Conservation (phyloP, 495 filamentous ascomycete genomes). For the Aspergillus steynii region DNA sequence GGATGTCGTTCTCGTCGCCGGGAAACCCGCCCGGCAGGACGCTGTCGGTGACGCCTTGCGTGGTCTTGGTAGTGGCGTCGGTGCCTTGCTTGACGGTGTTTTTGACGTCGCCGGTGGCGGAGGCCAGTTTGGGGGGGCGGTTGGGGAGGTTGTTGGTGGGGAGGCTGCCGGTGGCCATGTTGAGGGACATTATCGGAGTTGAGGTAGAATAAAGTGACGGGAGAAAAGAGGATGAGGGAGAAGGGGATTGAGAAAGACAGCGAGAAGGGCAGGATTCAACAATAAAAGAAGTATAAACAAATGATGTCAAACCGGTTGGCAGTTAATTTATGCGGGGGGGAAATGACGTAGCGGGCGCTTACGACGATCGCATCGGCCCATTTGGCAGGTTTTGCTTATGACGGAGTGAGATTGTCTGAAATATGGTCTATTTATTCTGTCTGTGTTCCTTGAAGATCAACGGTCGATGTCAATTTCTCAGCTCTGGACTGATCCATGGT, state of each 20-base stretch:
- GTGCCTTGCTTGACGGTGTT: slow-evolving; percentile 20
- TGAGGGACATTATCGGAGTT: slow-evolving; percentile 27
- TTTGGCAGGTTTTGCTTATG: not conserved
- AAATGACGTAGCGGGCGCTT: not conserved
- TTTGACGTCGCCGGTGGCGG: slow-evolving; percentile 19
- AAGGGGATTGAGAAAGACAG: not conserved
- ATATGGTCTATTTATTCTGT: too few relatives aligned
- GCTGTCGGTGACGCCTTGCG: slow-evolving; percentile 23
- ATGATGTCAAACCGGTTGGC: not conserved
- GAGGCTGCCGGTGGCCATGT: slow-evolving; percentile 28
- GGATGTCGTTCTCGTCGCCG: slow-evolving; percentile 24
- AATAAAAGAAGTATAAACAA: not conserved
- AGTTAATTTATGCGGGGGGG: not conserved
- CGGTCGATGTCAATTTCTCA: too few relatives aligned
- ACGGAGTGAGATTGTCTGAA: too few relatives aligned
- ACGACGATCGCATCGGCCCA: not conserved
- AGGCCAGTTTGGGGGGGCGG: slow-evolving; percentile 18
- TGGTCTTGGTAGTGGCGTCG: slow-evolving; percentile 21
- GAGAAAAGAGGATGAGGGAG: too few relatives aligned
- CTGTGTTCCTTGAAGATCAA: too few relatives aligned
- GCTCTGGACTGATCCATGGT: too few relatives aligned
- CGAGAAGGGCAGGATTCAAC: not conserved
- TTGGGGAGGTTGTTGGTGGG: slow-evolving; percentile 24
- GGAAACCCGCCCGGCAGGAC: slow-evolving; percentile 36
- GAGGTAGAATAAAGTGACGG: too few relatives aligned